phyloP scores from a whole-genome alignment of 2,329 filamentous ascomycete species.

The Colletotrichum incanum region DNA sequence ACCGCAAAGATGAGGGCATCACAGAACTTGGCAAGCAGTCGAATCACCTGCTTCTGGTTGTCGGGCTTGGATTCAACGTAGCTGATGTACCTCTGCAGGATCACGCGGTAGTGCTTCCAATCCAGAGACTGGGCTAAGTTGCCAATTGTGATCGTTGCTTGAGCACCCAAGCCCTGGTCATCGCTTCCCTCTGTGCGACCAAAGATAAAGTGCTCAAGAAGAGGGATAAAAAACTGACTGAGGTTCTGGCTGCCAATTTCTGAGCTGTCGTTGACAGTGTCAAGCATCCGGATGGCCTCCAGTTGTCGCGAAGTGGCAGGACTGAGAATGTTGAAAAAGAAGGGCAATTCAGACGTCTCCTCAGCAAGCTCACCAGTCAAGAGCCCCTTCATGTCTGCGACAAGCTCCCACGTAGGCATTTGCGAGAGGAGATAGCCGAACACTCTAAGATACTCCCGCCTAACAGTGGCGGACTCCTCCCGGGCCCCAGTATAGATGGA shows the following conservation, averaged over 20 bases:
- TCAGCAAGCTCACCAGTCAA: slow-evolving; percentile 72
- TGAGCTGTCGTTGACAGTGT: slow-evolving; percentile 75
- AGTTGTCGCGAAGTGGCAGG: slow-evolving; percentile 90
- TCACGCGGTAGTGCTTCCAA: slow-evolving; percentile 91
- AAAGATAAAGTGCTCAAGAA: slow-evolving; percentile 95
- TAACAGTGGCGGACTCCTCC: slow-evolving; percentile 86
- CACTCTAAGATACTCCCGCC: slow-evolving; percentile 85
- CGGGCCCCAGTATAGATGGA: slow-evolving; percentile 83
- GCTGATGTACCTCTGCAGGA: slow-evolving; percentile 86
- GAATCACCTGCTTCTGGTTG: slow-evolving; percentile 87
- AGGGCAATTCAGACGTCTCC: slow-evolving; percentile 76
- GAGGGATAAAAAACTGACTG: slow-evolving; percentile 88
- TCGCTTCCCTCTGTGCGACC: slow-evolving; percentile 81
- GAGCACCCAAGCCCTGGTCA: slow-evolving; percentile 88
- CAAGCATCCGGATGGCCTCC: slow-evolving; percentile 84
- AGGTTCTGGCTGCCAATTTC: slow-evolving; percentile 84
- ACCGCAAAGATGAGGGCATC: slow-evolving; percentile 79
- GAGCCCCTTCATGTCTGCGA: slow-evolving; percentile 82
- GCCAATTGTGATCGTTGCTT: slow-evolving; percentile 87
- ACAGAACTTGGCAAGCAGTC: slow-evolving; percentile 84
- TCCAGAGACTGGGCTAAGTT: slow-evolving; percentile 82
- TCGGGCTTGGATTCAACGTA: slow-evolving; percentile 87
- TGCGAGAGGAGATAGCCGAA: slow-evolving; percentile 83
- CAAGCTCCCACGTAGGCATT: slow-evolving; percentile 78
- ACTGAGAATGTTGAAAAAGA: slow-evolving; percentile 94